Percentiles rank a stretch among this genome's conserved stretches.
phyloP scores from a whole-genome alignment of 768 basidiomycete genomes.

The Termitomyces bulborhizus region DNA sequence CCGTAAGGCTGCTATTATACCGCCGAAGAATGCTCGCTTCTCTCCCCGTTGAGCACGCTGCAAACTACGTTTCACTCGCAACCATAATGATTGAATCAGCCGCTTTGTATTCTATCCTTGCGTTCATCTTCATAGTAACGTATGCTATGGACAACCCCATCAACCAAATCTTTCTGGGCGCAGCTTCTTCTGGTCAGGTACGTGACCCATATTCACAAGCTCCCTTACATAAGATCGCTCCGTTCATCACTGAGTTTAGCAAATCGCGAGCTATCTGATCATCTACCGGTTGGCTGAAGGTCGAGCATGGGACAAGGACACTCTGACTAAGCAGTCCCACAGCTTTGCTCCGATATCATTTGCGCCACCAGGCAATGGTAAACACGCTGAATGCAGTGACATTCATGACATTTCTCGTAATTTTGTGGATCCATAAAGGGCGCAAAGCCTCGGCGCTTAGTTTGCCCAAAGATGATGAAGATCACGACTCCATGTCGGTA shows the following conservation, averaged over 20 bases:
- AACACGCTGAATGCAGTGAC: no score
- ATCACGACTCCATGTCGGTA: no score
- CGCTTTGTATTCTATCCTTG: conserved; percentile 25
- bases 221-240: not conserved
- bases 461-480: no score
- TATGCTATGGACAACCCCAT: conserved; percentile 23
- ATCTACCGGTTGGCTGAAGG: not conserved
- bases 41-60: not conserved
- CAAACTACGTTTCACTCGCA: not conserved
- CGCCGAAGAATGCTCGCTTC: not conserved
- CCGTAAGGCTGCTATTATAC: no score
- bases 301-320: conserved; percentile 12
- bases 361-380: no score
- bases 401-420: no score
- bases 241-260: not conserved
- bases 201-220: conserved; percentile 1
- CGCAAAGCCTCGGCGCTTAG: no score
- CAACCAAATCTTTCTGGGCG: conserved; percentile 24
- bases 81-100: conserved; percentile 32
- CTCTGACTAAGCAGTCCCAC: conserved; percentile 11
- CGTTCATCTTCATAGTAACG: conserved; percentile 23
- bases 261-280: conserved; percentile 19
- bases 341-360: no score
- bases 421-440: no score
- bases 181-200: conserved; percentile 23